phyloP scores from a whole-genome alignment of 164 flowering plant genomes.

The Stephania yunnanensis region DNA sequence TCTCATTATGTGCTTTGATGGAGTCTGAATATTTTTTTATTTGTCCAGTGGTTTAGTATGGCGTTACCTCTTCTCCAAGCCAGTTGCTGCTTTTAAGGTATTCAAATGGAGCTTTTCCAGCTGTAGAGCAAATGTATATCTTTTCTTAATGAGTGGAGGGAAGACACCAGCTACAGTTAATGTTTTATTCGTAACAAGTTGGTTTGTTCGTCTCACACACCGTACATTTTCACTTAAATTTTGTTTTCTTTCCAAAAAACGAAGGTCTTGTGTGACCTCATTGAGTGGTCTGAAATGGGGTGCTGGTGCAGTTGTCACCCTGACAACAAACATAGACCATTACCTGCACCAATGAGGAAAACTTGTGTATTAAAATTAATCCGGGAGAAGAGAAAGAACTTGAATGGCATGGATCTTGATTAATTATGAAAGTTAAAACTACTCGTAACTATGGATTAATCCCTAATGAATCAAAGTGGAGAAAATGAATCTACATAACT shows the following conservation, averaged over 20 bases:
- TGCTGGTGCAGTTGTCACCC: too few relatives aligned
- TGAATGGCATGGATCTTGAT: too few relatives aligned
- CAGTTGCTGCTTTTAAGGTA: conserved; percentile 91
- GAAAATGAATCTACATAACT: too few relatives aligned
- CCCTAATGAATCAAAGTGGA: too few relatives aligned
- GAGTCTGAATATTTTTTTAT: conserved; percentile 11
- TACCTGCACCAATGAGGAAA: too few relatives aligned
- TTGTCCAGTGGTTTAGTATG: conserved; percentile 67
- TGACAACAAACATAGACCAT: too few relatives aligned
- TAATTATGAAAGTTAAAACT: too few relatives aligned
- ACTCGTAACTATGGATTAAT: too few relatives aligned
- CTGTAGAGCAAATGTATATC: neutral
- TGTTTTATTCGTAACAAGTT: neutral
- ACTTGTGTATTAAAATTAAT: too few relatives aligned
- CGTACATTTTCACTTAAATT: neutral
- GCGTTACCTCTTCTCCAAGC: conserved; percentile 83
- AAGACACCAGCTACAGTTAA: neutral
- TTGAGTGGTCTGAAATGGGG: too few relatives aligned
- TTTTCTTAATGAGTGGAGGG: neutral
- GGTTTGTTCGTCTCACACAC: neutral
- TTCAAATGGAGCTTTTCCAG: neutral
- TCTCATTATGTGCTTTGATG: neutral
- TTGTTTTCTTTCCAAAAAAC: neutral
- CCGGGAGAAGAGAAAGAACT: too few relatives aligned
- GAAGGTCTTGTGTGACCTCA: too few relatives aligned